These are phyloP conservation scores for Cryptococcus deneoformans DNA, from an alignment of 1,284 basidiomycete species.

Conservation along the genomic window DNA sequence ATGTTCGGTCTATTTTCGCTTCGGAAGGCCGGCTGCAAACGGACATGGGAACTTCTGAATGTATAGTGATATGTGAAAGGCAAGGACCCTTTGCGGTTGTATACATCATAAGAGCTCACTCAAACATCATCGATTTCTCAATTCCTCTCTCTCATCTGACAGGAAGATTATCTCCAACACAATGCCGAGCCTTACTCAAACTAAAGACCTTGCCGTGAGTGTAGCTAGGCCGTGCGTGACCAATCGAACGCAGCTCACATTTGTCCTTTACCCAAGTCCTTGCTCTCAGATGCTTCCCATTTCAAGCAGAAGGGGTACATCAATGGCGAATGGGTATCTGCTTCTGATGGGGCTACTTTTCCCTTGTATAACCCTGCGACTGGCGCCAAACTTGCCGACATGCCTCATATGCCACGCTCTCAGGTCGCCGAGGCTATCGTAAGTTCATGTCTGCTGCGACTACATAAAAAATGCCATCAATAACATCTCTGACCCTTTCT, in stretches of 20 bases:
- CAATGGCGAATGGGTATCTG: constrained; percentile 75
- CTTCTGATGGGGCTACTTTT: constrained; percentile 66
- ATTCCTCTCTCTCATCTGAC: no score
- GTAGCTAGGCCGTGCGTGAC: neutral
- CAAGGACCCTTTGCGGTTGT: no score
- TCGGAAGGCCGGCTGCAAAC: no score
- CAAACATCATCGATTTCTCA: no score
- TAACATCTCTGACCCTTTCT: no score
- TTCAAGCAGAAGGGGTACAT: constrained; percentile 75
- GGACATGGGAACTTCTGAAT: no score
- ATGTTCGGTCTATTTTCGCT: no score
- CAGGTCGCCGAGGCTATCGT: constrained; percentile 14
- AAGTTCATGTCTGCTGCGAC: neutral
- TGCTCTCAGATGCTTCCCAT: constrained; percentile 67
- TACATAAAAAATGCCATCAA: no score
- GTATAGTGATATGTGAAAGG: no score
- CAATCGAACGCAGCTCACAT: neutral
- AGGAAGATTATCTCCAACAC: no score
- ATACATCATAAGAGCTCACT: no score
- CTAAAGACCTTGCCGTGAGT: constrained; percentile 7
- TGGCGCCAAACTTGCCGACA: constrained; percentile 8
- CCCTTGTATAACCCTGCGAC: constrained; percentile 57
- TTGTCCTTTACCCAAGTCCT: neutral
- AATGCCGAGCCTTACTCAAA: constrained; percentile 3
- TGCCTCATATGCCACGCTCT: constrained; percentile 12